A percentile compares a stretch with the other conserved stretches of the same genome.
These are phyloP conservation scores for Marasmius tenuissimus DNA, from an alignment of 1,284 basidiomycete species.

Conservation along the genomic window DNA sequence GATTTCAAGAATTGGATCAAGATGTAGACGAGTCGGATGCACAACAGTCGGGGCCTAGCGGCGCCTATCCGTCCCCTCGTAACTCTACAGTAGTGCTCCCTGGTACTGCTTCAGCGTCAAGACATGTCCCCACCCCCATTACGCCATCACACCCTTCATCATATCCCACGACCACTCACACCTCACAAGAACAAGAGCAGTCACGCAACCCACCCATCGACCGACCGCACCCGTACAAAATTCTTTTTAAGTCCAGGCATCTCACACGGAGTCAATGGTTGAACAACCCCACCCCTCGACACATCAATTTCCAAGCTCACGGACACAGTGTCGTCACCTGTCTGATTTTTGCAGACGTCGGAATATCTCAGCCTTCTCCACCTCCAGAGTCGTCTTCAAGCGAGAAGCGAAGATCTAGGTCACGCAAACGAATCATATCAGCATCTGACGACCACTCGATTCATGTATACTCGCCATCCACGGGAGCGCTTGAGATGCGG, in stretches of 20 bases:
- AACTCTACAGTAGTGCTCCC: not conserved
- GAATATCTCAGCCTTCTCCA: not conserved
- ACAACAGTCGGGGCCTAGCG: not conserved
- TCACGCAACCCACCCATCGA: not conserved
- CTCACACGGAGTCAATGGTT: conserved; percentile 79
- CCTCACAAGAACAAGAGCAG: conserved; percentile 26
- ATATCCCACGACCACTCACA: conserved; percentile 27
- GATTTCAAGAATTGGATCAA: not conserved
- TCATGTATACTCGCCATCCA: conserved; percentile 84
- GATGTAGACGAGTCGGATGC: not conserved
- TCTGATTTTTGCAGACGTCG: conserved; percentile 75
- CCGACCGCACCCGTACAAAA: conserved; percentile 81
- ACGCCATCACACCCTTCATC: conserved; percentile 32
- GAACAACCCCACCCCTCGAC: conserved; percentile 68
- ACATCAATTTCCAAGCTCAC: conserved; percentile 82
- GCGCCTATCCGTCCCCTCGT: not conserved
- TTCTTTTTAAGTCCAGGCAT: conserved; percentile 83
- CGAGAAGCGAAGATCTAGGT: not conserved
- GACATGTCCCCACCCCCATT: not conserved
- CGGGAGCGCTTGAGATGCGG: conserved; percentile 72
- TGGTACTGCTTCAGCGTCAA: not conserved
- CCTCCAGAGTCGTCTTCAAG: not conserved
- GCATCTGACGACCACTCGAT: conserved; percentile 95
- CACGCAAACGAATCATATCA: conserved; percentile 73
- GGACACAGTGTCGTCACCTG: conserved; percentile 92